Evolutionary conservation across 1,139 yeast species (phyloP), one percentile per base, ranked within the genome.

Genomic region (Barnettozyma hawaiiensis): DNA sequence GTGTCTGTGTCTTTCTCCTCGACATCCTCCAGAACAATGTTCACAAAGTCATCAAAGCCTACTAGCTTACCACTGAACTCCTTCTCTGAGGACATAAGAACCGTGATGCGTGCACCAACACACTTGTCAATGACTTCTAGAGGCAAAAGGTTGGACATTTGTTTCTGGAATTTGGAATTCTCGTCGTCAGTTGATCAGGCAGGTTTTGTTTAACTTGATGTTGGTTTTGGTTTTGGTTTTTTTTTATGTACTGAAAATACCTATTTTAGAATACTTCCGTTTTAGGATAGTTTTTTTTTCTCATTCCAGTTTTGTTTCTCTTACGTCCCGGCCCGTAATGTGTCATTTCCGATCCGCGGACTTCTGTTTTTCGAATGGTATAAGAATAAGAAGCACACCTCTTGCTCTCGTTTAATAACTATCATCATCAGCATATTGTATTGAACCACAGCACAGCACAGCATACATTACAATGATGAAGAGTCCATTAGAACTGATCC

Each of bases 1-100:
- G 69, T 69, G 10, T 61, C 54, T 18, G 69, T 69, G 10, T 60
- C 54, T 49, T 65, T 64, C 62, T 89, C 97, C 8, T 75, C 74
- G 28, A 85, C 97, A 55, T 87, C 81, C 57, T 84, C 85, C 48
- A 90, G 73, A 10, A 92, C 96, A 70, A 90, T 82, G 63, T 92
- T 92, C 48, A 92, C 97, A 57, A 82, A 90, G 63, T 92, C 97
- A 62, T 92, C 98, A 62, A 92, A 90, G 1, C 97, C 98, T 22
- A 84, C 76, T 42, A 92, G 70, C 9, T 81, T 85, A 3, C 98
- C 98, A 21, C 76, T 75, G 62, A 89, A 92, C 62, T 90, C 97
- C 50, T 71, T 70, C 51, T 81, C 78, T 46, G 79, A 76, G 51
- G 85, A 80, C 71, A 89, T 72, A 45, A 90, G 73, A 26, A 90